phyloP scores from a whole-genome alignment of 1,284 basidiomycete genomes.

The Irpex lacteus region DNA sequence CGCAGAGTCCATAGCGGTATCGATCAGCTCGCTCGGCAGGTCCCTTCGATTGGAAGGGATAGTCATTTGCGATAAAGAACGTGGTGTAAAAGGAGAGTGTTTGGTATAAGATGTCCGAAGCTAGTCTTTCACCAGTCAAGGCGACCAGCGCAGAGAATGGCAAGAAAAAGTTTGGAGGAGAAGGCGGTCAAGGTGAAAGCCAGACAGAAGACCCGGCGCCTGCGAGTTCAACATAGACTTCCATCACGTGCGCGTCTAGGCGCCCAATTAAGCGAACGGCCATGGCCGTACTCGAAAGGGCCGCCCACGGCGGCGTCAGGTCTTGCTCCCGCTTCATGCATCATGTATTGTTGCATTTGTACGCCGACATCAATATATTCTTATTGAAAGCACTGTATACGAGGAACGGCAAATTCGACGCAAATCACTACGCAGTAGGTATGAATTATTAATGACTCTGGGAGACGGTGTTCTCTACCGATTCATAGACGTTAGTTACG shows the following conservation, averaged over 20 bases:
- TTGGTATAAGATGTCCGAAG: neutral
- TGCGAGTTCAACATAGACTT: neutral
- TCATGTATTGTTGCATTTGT: too few species aligned
- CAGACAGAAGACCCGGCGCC: neutral
- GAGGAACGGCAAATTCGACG: too few species aligned
- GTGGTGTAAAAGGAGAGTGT: conserved; percentile 15
- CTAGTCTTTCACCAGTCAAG: neutral
- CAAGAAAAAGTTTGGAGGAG: neutral
- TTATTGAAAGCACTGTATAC: too few species aligned
- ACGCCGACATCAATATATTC: too few species aligned
- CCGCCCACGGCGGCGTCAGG: too few species aligned
- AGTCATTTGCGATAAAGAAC: conserved; percentile 18
- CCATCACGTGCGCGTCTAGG: conserved; percentile 2
- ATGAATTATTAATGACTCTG: too few species aligned
- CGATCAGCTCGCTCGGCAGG: conserved; percentile 2
- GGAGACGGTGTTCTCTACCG: too few species aligned
- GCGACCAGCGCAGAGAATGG: conserved; percentile 18
- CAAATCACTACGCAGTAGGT: too few species aligned
- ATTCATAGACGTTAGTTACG: too few species aligned
- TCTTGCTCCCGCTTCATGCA: too few species aligned
- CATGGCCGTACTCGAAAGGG: neutral
- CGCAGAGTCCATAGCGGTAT: neutral
- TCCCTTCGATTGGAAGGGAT: conserved; percentile 5
- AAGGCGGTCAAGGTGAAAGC: neutral
- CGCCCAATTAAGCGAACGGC: neutral